Evolutionary conservation across 1,139 yeast species (phyloP), one percentile per base, ranked within the genome.

Genomic region (Lodderomyces margitis): DNA sequence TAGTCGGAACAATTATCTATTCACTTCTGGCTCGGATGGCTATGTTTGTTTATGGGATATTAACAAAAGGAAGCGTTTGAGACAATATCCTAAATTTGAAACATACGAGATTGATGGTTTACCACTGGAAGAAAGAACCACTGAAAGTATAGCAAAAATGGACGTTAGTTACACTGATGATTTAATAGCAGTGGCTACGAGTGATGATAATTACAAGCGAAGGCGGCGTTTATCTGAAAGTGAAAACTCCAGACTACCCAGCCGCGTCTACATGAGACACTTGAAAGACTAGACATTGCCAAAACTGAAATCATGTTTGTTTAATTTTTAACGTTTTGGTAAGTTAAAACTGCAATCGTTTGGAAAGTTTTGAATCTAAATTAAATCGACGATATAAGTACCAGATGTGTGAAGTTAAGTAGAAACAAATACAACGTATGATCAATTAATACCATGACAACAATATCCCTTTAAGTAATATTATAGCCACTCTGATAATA

Each of bases 21-120:
- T 80, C 56, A 85, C 96, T 0, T 87, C 83, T 1, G 96, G 95
- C 0, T 80, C 91, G 0, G 96, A 89, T 59, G 82, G 88, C 0
- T 66, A 75, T 34, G 78, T 88, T 1, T 83, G 88, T 49, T 60
- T 83, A 15, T 89, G 98, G 98, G 87, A 87, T 54, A 76, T 77
- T 57, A 66, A 71, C 37, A 68, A 80, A 31, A 70, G 81, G 43
- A 83, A 80, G 59, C 72, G 89, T 51, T 68, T 78, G 49, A 80
- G 70, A 55, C 82, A 81, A 55, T 79, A 73, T 47, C 74, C 79
- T 10, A 74, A 72, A 45, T 70, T 83, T 37, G 34, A 41, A 20
- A 41, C 46, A 23, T 40, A 41, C 12, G 53, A 49, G 11, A 41
- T 42, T 11, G 51, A 50, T 19, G 51, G 57, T 1, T 21, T 21